Base-by-base conservation (phyloP, 129 eudicot species). In the Lactuca saligna region DNA sequence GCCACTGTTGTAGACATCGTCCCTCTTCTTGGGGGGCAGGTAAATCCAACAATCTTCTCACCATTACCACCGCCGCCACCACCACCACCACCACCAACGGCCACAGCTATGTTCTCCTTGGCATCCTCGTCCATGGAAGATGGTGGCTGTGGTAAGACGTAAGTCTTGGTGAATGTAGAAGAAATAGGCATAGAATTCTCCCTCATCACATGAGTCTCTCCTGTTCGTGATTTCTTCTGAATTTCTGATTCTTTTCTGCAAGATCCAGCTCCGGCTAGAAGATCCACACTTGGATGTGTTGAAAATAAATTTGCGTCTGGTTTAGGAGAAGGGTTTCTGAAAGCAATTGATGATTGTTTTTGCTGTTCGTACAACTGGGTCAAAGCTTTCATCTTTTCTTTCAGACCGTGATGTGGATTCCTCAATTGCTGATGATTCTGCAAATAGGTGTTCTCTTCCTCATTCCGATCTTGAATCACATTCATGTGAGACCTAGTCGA, bases 331-430 rank as follows among this genome's bases (percentile, higher is more conserved):
- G 76, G 73, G 64, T 71, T 81, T 72, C 83, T 67, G 61, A 73
- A 12, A 54, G 64, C 75, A 34, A n/a, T 50, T 16, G 91, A 76
- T 1, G 83, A 78, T 71, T 60, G 78, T 61, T 87, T 90, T 66
- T 90, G 95, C 65, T 90, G 91, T 66, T 90, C 95, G 63, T 90
- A 87, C 74, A 87, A 82, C 51, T 82, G 85, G 51, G 97, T 87
- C 46, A 90, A 72, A 56, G 91, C 93, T 64, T 76, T 90, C 88
- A 90, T 84, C 91, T 90, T 90, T 72, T 90, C 97, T 76, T 90
- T 90, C 63, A 90, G 82, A 8, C 95, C 97, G 61, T 90, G 82
- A 56, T 87, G 95, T 2, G 97, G 97, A 67, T 90, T 90, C 72
- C 88, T 78, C 61, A 76, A 4, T 10, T 66, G 71, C 54, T 69